Evolutionary conservation across 164 flowering plant species (phyloP).

Genomic region (Houttuynia cordata): DNA sequence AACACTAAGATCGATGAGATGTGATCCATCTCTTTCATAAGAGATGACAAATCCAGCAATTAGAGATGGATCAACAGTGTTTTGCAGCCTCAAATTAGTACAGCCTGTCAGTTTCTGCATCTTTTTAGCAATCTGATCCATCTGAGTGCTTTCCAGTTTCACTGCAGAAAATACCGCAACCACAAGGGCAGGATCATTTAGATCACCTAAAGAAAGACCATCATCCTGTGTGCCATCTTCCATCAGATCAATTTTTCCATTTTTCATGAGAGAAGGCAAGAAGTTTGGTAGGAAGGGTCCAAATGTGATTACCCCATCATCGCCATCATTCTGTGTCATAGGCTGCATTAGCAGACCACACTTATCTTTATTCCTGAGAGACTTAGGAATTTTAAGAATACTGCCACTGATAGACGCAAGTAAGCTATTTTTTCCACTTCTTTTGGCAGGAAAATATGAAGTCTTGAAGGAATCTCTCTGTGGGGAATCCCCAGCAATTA

Average conservation of each 20-base stretch:
- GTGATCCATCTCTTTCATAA: conserved; percentile 10
- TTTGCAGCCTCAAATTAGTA: conserved; percentile 5
- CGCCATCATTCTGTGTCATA: neutral
- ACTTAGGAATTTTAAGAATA: conserved; percentile 1
- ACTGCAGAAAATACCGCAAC: conserved; percentile 13
- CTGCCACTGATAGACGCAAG: neutral
- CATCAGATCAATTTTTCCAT: conserved; percentile 2
- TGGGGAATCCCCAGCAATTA: neutral
- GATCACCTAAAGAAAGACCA: neutral
- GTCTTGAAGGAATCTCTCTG: neutral
- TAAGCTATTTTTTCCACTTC: neutral
- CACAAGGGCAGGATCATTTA: conserved; percentile 1
- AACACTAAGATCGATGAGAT: conserved; percentile 15
- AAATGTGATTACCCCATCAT: neutral
- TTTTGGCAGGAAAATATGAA: neutral
- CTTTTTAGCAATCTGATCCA: conserved; percentile 15
- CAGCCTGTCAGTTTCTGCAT: conserved; percentile 11
- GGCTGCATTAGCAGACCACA: neutral
- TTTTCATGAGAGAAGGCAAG: conserved; percentile 5
- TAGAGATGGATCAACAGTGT: conserved; percentile 9
- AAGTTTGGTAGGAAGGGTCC: conserved; percentile 8
- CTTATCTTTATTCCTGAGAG: neutral
- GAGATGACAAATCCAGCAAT: conserved; percentile 14
- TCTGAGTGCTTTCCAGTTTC: conserved; percentile 10
- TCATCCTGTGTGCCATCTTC: conserved; percentile 2